Conservation (phyloP, 2,329 filamentous ascomycete genomes). For the Diaporthe eres region DNA sequence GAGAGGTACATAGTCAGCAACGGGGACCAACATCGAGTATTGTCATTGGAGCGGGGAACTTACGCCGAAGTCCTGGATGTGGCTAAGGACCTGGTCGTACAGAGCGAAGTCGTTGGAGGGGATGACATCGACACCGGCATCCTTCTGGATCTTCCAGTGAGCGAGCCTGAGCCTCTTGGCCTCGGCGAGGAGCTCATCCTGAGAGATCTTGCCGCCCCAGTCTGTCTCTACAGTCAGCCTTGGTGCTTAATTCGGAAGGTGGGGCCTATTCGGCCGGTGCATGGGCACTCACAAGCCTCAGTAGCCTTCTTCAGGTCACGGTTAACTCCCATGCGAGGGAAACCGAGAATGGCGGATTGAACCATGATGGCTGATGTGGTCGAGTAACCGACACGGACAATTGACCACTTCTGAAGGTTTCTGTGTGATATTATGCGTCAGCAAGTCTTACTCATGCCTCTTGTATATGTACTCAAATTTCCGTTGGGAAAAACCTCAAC, state of each 20-base stretch:
- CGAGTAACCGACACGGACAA: slow-evolving; percentile 39
- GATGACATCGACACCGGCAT: slow-evolving; percentile 96
- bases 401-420: slow-evolving; percentile 34
- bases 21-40: background rate
- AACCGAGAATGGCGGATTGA: slow-evolving; percentile 88
- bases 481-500: slow-evolving; percentile 1
- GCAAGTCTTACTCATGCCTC: slow-evolving; percentile 20
- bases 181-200: slow-evolving; percentile 91
- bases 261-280: background rate
- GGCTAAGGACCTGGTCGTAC: slow-evolving; percentile 97
- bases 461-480: background rate
- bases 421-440: slow-evolving; percentile 7
- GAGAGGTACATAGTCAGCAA: slow-evolving; percentile 40
- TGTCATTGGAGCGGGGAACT: slow-evolving; percentile 52
- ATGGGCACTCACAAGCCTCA: slow-evolving; percentile 79
- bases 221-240: slow-evolving; percentile 53
- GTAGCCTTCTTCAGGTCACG: slow-evolving; percentile 99
- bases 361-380: slow-evolving; percentile 65
- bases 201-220: slow-evolving; percentile 95
- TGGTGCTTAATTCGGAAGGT: slow-evolving; percentile 38
- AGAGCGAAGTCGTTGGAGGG: slow-evolving; percentile 99
- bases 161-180: slow-evolving; percentile 96
- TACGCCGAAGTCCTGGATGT: slow-evolving; percentile 98
- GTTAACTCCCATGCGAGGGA: slow-evolving; percentile 98
- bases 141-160: slow-evolving; percentile 99